phyloP scores from a whole-genome alignment of 805 yeast genomes.

The Candida arabinofermentans region DNA sequence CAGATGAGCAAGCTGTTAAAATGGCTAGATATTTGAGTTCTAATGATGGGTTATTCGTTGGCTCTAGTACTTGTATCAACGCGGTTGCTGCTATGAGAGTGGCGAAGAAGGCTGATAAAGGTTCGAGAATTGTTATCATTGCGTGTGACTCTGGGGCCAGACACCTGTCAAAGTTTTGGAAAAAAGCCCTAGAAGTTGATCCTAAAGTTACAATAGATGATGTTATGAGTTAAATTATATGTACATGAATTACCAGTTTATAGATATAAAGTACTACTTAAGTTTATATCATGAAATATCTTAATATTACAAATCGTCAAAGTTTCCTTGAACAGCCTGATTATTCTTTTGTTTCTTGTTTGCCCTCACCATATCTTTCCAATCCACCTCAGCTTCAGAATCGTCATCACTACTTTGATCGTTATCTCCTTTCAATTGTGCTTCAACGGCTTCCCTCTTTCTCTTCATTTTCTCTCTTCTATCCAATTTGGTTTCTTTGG shows the following conservation, averaged over 20 bases:
- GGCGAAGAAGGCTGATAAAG: slow-evolving; percentile 47
- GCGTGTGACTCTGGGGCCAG: slow-evolving; percentile 92
- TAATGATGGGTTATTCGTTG: slow-evolving; percentile 86
- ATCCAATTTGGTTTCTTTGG: slow-evolving; percentile 55
- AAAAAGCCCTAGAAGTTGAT: slow-evolving; percentile 45
- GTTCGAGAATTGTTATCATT: slow-evolving; percentile 71
- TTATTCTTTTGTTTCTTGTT: slow-evolving; percentile 55
- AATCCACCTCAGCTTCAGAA: slow-evolving; percentile 59
- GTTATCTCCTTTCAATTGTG: slow-evolving; percentile 41
- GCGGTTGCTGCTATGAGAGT: slow-evolving; percentile 81
- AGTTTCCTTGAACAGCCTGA: slow-evolving; percentile 45
- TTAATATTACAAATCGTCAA: slow-evolving; percentile 48
- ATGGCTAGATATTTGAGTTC: slow-evolving; percentile 85
- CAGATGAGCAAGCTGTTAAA: slow-evolving; percentile 73
- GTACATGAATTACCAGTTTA: background rate
- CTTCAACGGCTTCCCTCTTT: slow-evolving; percentile 65
- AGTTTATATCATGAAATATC: background rate
- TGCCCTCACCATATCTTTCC: slow-evolving; percentile 78
- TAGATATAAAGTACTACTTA: background rate
- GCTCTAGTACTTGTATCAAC: slow-evolving; percentile 90
- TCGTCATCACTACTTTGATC: slow-evolving; percentile 37
- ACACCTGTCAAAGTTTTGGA: slow-evolving; percentile 93
- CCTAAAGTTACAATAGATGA: slow-evolving; percentile 36
- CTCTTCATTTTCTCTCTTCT: slow-evolving; percentile 68
- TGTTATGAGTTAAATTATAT: slow-evolving; percentile 23